Conservation (phyloP, 345 rosid species). For the Acer negundo region DNA sequence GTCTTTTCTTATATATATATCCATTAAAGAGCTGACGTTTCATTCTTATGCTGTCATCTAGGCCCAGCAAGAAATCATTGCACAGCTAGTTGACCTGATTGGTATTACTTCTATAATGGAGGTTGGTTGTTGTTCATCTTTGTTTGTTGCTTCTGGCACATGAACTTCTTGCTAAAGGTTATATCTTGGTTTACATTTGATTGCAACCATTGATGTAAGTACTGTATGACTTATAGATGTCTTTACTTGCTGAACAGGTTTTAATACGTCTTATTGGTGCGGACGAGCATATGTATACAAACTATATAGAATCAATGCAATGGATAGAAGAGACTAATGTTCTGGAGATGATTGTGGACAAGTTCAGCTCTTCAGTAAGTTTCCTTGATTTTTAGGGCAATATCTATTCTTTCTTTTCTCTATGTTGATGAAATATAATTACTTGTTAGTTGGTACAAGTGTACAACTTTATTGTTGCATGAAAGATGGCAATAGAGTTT, state of each 20-base stretch:
- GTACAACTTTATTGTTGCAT: not conserved
- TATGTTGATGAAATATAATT: not conserved
- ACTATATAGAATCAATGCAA: constrained; percentile 65
- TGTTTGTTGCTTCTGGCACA: constrained; percentile 23
- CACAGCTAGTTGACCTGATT: constrained; percentile 76
- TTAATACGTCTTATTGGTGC: constrained; percentile 83
- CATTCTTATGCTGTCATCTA: constrained; percentile 36
- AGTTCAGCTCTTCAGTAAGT: constrained; percentile 92
- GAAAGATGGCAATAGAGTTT: not conserved
- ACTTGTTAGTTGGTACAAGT: not conserved
- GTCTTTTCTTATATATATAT: not conserved
- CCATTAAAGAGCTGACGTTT: constrained; percentile 15
- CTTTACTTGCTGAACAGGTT: constrained; percentile 51
- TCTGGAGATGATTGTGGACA: constrained; percentile 87
- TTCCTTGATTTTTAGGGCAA: constrained; percentile 4
- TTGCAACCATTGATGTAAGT: constrained; percentile 11
- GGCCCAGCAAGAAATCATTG: constrained; percentile 76
- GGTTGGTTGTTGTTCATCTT: constrained; percentile 48
- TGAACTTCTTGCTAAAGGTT: not conserved
- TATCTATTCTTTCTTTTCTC: not conserved
- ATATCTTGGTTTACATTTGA: constrained; percentile 9
- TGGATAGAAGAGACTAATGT: constrained; percentile 91
- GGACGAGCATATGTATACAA: constrained; percentile 86
- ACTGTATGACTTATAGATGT: not conserved
- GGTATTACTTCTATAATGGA: constrained; percentile 96